Evolutionary conservation across 192 early-diverging fungal genomes (phyloP).

Genomic region (Rhizophagus sp.): DNA sequence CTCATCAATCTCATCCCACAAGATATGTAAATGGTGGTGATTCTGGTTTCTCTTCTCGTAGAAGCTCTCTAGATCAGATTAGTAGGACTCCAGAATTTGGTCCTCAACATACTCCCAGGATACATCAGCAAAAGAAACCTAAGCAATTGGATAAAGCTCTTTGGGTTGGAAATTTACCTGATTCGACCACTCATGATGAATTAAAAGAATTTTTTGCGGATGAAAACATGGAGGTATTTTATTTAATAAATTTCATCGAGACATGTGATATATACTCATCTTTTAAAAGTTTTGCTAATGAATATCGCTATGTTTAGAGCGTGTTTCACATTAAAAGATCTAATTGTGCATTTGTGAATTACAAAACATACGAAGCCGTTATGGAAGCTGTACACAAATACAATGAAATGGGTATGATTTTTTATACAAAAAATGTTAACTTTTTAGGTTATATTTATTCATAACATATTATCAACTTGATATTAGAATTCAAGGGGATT

Average conservation of each 20-base stretch:
- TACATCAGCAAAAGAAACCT: slow-evolving; percentile 45
- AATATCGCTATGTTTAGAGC: slow-evolving; percentile 33
- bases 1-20: slow-evolving; percentile 7
- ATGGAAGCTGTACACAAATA: slow-evolving; percentile 43
- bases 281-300: slow-evolving; percentile 4
- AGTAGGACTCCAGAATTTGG: slow-evolving; percentile 26
- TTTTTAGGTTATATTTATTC: not conserved
- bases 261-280: not conserved
- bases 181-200: slow-evolving; percentile 45
- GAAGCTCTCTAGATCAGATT: slow-evolving; percentile 28
- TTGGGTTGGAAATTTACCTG: slow-evolving; percentile 53
- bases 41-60: slow-evolving; percentile 31
- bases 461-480: not conserved
- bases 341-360: slow-evolving; percentile 54
- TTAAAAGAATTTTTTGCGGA: slow-evolving; percentile 48
- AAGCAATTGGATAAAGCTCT: slow-evolving; percentile 53
- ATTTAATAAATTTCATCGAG: not conserved
- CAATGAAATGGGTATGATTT: slow-evolving; percentile 38
- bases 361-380: slow-evolving; percentile 49
- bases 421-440: not conserved
- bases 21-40: slow-evolving; percentile 28
- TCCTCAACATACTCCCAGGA: slow-evolving; percentile 19
- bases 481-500: slow-evolving; percentile 44
- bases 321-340: slow-evolving; percentile 49
- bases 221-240: slow-evolving; percentile 41